phyloP scores from a whole-genome alignment of 495 filamentous ascomycete genomes.

The Hypoxylon intermedium region DNA sequence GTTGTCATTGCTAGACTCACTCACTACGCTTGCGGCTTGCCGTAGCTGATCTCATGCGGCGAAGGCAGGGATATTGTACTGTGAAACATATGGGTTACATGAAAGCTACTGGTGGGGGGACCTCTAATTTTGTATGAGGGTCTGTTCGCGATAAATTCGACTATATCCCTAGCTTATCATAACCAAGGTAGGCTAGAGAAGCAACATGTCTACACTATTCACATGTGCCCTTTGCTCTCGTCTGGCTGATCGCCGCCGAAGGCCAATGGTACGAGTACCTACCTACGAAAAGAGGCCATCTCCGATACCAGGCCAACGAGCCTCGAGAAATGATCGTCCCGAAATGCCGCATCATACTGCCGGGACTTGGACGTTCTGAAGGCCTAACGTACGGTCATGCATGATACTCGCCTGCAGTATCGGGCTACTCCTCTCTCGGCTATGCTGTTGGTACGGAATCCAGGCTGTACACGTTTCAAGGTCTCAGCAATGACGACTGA shows the following conservation, averaged over 20 bases:
- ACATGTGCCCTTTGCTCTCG: no score
- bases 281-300: neutral
- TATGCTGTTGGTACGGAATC: neutral
- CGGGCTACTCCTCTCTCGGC: constrained; percentile 2
- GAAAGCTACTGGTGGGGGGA: neutral
- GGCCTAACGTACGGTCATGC: neutral
- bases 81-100: neutral
- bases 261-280: no score
- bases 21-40: neutral
- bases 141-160: neutral
- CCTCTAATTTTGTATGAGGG: neutral
- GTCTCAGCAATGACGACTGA: constrained; percentile 1
- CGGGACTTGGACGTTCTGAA: neutral
- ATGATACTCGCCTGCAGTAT: neutral
- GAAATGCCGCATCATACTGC: constrained; percentile 20
- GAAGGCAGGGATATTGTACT: neutral
- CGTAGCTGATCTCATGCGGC: neutral
- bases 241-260: no score
- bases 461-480: constrained; percentile 3
- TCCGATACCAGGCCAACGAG: neutral
- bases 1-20: no score
- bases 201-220: no score
- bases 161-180: neutral
- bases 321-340: neutral
- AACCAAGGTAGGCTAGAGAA: neutral